phyloP scores from a whole-genome alignment of 257 asterid species.

The Nicotiana benthamiana region DNA sequence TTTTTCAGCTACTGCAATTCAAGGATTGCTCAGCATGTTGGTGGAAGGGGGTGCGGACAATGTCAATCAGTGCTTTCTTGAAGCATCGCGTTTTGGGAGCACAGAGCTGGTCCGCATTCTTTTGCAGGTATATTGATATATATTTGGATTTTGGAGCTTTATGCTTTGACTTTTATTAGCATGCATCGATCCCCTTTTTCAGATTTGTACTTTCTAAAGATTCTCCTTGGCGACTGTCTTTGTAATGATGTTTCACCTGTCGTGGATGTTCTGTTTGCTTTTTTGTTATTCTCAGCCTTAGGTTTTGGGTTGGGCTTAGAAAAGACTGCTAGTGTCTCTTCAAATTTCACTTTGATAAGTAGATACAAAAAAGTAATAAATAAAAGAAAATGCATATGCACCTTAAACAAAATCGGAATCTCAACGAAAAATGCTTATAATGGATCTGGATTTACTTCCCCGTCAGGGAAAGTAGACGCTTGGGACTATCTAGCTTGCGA shows the following conservation, averaged over 20 bases:
- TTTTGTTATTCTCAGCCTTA: background rate
- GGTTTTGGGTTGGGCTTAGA: background rate
- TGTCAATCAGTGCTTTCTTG: slow-evolving; percentile 92
- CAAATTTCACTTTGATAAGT: background rate
- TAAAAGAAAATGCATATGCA: background rate
- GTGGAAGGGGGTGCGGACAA: slow-evolving; percentile 98
- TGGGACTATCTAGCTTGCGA: background rate
- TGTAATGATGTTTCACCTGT: background rate
- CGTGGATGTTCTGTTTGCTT: background rate
- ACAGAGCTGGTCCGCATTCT: slow-evolving; percentile 96
- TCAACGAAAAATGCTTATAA: background rate
- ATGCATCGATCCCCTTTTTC: background rate
- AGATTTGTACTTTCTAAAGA: background rate
- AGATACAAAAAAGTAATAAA: background rate
- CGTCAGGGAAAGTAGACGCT: background rate
- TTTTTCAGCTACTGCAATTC: slow-evolving; percentile 83
- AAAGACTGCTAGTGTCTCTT: background rate
- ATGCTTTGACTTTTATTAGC: background rate
- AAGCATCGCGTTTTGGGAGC: slow-evolving; percentile 97
- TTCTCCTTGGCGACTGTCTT: background rate
- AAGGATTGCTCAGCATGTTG: slow-evolving; percentile 82
- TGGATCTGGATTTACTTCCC: background rate
- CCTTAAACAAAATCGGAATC: background rate
- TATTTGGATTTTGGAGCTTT: slow-evolving; percentile 1
- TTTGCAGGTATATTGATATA: slow-evolving; percentile 54